phyloP scores from a whole-genome alignment of 176 grass and related monocot species.

The Juncus inflexus region DNA sequence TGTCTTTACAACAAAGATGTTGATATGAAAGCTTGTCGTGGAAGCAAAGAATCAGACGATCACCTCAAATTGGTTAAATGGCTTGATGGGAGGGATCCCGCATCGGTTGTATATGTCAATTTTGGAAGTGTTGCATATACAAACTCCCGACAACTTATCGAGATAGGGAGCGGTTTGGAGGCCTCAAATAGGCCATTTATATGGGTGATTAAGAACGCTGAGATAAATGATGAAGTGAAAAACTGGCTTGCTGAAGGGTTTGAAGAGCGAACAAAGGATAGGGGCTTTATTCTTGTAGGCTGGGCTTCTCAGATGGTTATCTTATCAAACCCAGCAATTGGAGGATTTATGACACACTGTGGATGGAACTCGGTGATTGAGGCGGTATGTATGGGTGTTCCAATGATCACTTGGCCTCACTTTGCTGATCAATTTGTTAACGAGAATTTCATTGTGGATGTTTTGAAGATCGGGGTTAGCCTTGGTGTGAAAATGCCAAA shows the following conservation, averaged over 20 bases:
- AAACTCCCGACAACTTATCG: not conserved
- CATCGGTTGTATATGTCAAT: not conserved
- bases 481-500: constrained; percentile 30
- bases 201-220: constrained; percentile 44
- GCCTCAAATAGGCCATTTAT: constrained; percentile 31
- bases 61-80: not conserved
- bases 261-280: constrained; percentile 32
- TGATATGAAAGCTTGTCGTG: not conserved
- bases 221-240: constrained; percentile 8
- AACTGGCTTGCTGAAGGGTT: constrained; percentile 43
- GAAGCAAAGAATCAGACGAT: not conserved
- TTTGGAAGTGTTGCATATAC: not conserved
- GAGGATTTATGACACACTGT: constrained; percentile 52
- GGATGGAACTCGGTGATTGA: constrained; percentile 57
- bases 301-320: constrained; percentile 60
- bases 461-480: constrained; percentile 44
- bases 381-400: constrained; percentile 44
- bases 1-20: constrained; percentile 15
- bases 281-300: constrained; percentile 40
- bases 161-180: constrained; percentile 31
- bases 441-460: constrained; percentile 49
- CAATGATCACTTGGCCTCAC: constrained; percentile 45
- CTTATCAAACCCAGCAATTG: constrained; percentile 38
- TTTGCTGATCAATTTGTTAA: constrained; percentile 40
- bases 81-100: not conserved